Conservation (phyloP, 176 grass and related monocot species). For the Aechmea fasciata region DNA sequence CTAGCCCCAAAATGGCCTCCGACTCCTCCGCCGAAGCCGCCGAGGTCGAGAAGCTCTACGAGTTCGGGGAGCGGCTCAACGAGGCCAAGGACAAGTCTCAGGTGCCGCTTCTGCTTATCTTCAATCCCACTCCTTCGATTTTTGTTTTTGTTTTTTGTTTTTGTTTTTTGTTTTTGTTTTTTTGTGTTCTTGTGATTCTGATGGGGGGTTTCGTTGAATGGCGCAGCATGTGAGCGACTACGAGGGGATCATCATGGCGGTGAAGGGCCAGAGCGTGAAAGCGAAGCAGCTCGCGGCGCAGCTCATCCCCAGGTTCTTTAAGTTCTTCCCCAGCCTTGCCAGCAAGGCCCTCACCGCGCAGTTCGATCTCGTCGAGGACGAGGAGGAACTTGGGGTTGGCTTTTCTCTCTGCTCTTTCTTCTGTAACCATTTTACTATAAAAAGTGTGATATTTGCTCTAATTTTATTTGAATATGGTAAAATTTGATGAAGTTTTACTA, state of each 20-base stretch:
- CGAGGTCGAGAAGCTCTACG: conserved; percentile 95
- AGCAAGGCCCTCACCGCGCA: conserved; percentile 64
- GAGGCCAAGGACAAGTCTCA: conserved; percentile 79
- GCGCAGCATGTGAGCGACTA: conserved; percentile 76
- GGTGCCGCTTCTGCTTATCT: conserved; percentile 23
- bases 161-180: not conserved
- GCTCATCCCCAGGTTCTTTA: conserved; percentile 92
- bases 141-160: conserved; percentile 2
- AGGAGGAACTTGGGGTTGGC: conserved; percentile 82
- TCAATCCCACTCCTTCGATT: not conserved
- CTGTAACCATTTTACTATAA: not conserved
- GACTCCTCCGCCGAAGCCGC: conserved; percentile 58
- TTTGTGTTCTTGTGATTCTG: conserved; percentile 23
- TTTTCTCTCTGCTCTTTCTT: not conserved
- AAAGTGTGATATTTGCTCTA: not conserved
- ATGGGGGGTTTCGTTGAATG: conserved; percentile 5
- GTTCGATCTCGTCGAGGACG: conserved; percentile 82
- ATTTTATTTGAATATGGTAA: not conserved
- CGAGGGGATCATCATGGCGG: conserved; percentile 70
- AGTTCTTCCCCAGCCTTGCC: conserved; percentile 58
- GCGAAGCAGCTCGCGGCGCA: conserved; percentile 95
- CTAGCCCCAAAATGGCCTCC: conserved; percentile 39
- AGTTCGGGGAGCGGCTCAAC: conserved; percentile 84
- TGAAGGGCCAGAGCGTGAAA: conserved; percentile 88
- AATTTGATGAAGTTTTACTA: not conserved